Conservation (phyloP, 441 rosid species). For the Mallotus japonicus region DNA sequence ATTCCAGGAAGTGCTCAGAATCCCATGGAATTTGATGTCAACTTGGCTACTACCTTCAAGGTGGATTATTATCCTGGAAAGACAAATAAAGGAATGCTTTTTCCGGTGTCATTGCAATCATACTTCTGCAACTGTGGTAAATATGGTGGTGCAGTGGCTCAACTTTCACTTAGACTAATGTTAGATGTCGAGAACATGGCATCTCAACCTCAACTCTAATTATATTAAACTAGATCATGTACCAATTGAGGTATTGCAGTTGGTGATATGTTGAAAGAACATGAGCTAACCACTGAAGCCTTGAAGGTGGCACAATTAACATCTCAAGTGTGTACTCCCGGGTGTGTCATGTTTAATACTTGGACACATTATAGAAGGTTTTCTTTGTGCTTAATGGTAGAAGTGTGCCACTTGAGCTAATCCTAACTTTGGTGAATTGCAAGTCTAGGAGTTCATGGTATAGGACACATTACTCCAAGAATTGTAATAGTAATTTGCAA, state of each 20-base stretch:
- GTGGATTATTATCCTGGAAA: conserved; percentile 32
- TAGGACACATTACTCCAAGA: no score
- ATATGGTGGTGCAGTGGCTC: conserved; percentile 38
- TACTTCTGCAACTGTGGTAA: conserved; percentile 43
- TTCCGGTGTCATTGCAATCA: conserved; percentile 61
- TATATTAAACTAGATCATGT: conserved; percentile 28
- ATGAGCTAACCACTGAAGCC: conserved; percentile 53
- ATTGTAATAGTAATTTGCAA: no score
- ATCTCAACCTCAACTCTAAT: conserved; percentile 33
- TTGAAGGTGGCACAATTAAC: conserved; percentile 76
- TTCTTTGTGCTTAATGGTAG: no score
- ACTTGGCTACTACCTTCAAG: conserved; percentile 37
- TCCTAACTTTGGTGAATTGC: no score
- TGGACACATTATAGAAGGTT: no score
- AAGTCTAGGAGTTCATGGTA: no score
- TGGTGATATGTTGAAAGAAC: conserved; percentile 44
- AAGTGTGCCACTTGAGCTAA: no score
- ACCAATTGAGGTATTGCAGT: conserved; percentile 30
- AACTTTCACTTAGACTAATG: conserved; percentile 33
- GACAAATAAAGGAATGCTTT: conserved; percentile 40
- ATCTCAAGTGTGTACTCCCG: conserved; percentile 79
- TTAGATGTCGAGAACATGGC: conserved; percentile 40
- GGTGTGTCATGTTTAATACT: conserved; percentile 39
- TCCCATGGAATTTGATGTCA: conserved; percentile 40
- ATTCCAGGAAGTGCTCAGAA: conserved; percentile 38